Percentiles rank a stretch among this genome's conserved stretches.
Evolutionary conservation across 306 rosid genomes (phyloP).

Genomic region (Arachis stenosperma): DNA sequence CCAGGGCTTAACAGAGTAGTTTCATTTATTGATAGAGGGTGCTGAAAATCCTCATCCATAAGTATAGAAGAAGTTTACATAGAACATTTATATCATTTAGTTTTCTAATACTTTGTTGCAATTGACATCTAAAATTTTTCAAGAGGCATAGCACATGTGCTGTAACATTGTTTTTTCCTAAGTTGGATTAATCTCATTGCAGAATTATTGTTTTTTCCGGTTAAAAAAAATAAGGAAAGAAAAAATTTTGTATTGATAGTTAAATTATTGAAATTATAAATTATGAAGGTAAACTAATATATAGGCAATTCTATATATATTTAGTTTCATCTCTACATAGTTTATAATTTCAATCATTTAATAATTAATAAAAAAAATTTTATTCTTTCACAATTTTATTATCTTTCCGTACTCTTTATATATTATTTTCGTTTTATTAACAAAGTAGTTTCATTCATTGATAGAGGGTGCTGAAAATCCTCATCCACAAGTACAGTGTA

Average conservation of each 20-base stretch:
- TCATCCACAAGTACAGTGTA: neutral
- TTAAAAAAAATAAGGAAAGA: neutral
- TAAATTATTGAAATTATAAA: too few relatives aligned
- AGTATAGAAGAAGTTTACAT: neutral
- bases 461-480: neutral
- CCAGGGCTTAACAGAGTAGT: slow-evolving; percentile 23
- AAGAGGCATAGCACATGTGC: neutral
- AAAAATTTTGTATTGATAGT: too few relatives aligned
- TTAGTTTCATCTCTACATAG: too few relatives aligned
- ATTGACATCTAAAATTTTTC: neutral
- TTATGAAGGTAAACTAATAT: too few relatives aligned
- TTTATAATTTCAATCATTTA: too few relatives aligned
- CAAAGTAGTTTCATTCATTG: slow-evolving; percentile 26
- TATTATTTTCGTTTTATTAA: neutral
- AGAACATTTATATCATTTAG: neutral
- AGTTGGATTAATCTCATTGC: slow-evolving; percentile 13
- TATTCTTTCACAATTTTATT: too few relatives aligned
- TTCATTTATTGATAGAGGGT: slow-evolving; percentile 19
- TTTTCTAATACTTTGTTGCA: neutral
- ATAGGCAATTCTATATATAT: too few relatives aligned
- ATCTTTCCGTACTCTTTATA: too few relatives aligned
- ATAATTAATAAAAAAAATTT: too few relatives aligned
- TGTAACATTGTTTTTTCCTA: neutral
- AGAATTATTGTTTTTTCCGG: neutral
- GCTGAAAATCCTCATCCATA: neutral